Conservation (phyloP, 73 alveolate species). For the Tetrahymena thermophila region DNA sequence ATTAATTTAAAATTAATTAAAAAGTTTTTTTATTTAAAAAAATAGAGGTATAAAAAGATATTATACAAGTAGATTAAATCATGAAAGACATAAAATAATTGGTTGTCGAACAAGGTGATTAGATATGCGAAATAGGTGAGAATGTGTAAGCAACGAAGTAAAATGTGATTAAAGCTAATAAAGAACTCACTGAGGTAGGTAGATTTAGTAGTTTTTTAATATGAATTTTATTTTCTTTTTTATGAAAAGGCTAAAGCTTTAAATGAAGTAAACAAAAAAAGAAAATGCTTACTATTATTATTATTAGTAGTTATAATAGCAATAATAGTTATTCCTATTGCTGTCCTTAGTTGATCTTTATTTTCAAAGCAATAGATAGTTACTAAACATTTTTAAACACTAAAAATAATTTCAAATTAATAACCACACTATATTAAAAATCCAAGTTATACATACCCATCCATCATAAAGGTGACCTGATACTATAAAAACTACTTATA, state of each 20-base stretch:
- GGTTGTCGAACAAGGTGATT: neutral
- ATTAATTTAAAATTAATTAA: neutral
- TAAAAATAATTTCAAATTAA: no score
- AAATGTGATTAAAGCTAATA: neutral
- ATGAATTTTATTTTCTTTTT: neutral
- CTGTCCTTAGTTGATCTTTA: neutral
- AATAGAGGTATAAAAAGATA: neutral
- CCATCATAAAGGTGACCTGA: neutral
- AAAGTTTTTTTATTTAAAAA: neutral
- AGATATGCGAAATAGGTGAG: neutral
- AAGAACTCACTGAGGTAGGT: neutral
- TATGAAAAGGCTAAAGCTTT: neutral
- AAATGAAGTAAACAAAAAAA: neutral
- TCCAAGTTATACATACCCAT: neutral
- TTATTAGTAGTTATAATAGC: neutral
- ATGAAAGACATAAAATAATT: neutral
- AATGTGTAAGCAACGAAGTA: neutral
- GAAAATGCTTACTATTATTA: neutral
- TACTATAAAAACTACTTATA: neutral
- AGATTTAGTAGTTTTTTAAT: neutral
- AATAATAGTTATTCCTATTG: neutral
- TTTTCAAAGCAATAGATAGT: neutral
- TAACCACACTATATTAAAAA: no score
- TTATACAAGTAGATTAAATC: neutral
- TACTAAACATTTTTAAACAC: no score